Base-by-base conservation (phyloP, 805 yeast species). In the Wickerhamomyces canadensis region DNA sequence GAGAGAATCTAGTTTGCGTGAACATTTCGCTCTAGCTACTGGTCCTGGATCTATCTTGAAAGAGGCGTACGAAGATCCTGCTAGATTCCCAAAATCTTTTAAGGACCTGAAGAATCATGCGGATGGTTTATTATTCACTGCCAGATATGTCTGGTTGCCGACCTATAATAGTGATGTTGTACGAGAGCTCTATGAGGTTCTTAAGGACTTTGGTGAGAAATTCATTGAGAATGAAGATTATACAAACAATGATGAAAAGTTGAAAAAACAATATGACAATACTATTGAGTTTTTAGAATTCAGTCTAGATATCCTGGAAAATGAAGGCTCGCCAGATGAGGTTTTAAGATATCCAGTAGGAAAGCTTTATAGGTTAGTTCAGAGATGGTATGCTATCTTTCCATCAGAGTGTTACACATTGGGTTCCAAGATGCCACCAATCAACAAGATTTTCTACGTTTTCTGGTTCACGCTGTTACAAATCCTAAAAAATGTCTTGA, bases 381-480 rank as follows among this genome's bases (percentile, higher is more conserved):
- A 19, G 12, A 7, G 24, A 8, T 37, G 40, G 40, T 37, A 26
- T 33, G 10, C 2, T 5, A 32, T 28, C 4, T 23, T 33, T 13
- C 40, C 40, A 14, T 27, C 36, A 7, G 40, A 33, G 23, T 14
- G 26, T 10, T 28, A 14, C n/a, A 23, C 31, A 8, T 13, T 37
- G 5, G 27, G 28, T 5, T 19, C 26, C 6, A n/a, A 24, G 12
- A 24, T 31, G 1, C 19, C 32, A 14, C 26, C 29, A 8, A 19
- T 28, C 10, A 10, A 23, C 2, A 37, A 33, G n/a, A 28, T 32
- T 4, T 29, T 37, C 5, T 33, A 33, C 16, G 18, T 24, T 4
- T 27, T 28, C 9, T 37, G 40, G 40, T 32, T 17, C 16, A 18
- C 28, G 11, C 10, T 39, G 3, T 19, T 26, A 4, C 15, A 15